Evolutionary conservation across 2,329 filamentous ascomycete genomes (phyloP), one percentile per base, ranked within the genome.

Genomic region (Paramyrothecium sp.): DNA sequence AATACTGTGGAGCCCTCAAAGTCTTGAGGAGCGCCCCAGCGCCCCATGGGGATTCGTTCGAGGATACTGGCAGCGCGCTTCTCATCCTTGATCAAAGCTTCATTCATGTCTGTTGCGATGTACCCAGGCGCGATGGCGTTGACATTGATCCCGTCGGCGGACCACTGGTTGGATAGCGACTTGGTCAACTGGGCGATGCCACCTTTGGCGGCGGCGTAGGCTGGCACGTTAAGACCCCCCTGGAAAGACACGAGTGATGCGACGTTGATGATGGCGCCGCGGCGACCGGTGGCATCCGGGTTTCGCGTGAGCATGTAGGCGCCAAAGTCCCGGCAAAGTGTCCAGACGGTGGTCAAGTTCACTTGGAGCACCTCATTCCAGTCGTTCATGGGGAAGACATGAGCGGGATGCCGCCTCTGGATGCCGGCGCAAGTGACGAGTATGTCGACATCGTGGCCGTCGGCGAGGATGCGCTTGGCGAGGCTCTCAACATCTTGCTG

Each of bases 61-160:
- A 89, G 78, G 61, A 95, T 95, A 63, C 87, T 87, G 62, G 78
- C 82, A 57, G 88, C 81, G 46, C 91, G 76, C 61, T 80, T 81
- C 66, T 81, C 70, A 70, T 95, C 86, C 51, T 86, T 82, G 52
- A 94, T 83, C 66, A 95, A 72, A 3, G 90, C 91, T 60, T 80
- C 81, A 68, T 95, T 95, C 91, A 95, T 95, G 59, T 94, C 91
- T 7, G 90, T 94, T 48, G 83, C 88, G 63, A 94, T 89, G 70
- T 94, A 94, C 0, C 91, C 91, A 0, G 91, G 91, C 4, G 90
- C 90, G 68, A 95, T 89, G 1, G 88, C 89, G 71, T 95, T 95
- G 30, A 95, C 91, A 3, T 81, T 89, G 56, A 95, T 81, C 1
- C 90, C 90, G 63, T 86, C 81, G 13, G 76, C 72, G 0, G 86